Conservation (phyloP, 257 asterid species). For the Solanum clarkiae region DNA sequence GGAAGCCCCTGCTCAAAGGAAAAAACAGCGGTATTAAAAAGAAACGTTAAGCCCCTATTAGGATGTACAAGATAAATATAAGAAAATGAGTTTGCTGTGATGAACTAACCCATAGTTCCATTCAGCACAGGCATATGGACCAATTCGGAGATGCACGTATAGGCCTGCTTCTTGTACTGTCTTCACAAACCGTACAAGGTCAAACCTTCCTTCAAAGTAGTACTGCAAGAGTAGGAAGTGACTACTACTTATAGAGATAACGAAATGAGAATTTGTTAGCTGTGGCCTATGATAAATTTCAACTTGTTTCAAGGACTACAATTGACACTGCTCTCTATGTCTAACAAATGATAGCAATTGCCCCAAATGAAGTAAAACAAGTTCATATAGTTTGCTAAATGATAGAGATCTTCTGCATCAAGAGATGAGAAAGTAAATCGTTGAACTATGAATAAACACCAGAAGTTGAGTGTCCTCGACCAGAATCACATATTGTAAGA, state of each 20-base stretch:
- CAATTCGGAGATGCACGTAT: slow-evolving; percentile 59
- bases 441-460: neutral
- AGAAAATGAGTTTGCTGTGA: neutral
- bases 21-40: neutral
- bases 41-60: neutral
- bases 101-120: slow-evolving; percentile 69
- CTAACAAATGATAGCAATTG: too few relatives aligned
- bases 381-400: too few relatives aligned
- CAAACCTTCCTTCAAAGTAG: slow-evolving; percentile 60
- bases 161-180: slow-evolving; percentile 61
- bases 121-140: slow-evolving; percentile 87
- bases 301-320: neutral
- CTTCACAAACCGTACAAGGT: slow-evolving; percentile 66
- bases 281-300: too few relatives aligned
- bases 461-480: neutral
- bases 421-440: neutral
- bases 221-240: slow-evolving; percentile 27
- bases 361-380: too few relatives aligned
- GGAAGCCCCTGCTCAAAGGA: slow-evolving; percentile 54
- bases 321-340: neutral
- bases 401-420: neutral
- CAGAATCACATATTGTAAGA: neutral
- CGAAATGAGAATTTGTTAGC: neutral
- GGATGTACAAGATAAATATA: neutral
- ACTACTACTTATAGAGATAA: neutral